These are phyloP conservation scores for Rhodamnia argentea DNA, from an alignment of 345 rosid species.

Conservation along the genomic window DNA sequence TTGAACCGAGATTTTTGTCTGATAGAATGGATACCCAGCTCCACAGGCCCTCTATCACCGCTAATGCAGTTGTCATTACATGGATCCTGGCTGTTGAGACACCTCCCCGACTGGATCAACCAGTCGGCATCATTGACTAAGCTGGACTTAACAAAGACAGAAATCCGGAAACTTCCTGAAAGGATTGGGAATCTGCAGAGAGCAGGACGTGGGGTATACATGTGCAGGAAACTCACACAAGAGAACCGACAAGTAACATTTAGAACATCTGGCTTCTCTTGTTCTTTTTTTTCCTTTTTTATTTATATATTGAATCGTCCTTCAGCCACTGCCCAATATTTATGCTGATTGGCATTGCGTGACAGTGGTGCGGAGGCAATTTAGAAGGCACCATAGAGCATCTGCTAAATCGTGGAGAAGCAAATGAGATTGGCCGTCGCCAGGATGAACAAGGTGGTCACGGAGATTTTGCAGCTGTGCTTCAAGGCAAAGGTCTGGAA, in stretches of 20 bases:
- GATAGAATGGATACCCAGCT: no score
- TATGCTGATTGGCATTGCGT: not conserved
- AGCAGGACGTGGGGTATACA: not conserved
- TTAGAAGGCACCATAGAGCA: conserved; percentile 53
- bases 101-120: no score
- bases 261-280: not conserved
- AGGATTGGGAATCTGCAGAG: no score
- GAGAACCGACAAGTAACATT: not conserved
- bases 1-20: no score
- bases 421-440: conserved; percentile 65
- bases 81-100: no score
- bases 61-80: no score
- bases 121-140: no score
- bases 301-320: not conserved
- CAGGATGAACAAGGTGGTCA: conserved; percentile 63
- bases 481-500: conserved; percentile 76
- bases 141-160: no score
- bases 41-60: no score
- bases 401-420: conserved; percentile 62
- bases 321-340: not conserved
- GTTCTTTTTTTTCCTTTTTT: not conserved
- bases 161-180: no score
- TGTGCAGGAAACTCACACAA: not conserved
- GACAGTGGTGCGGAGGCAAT: conserved; percentile 34
- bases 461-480: conserved; percentile 68